phyloP scores from a whole-genome alignment of 2,329 filamentous ascomycete species.

The Grosmannia serpens region DNA sequence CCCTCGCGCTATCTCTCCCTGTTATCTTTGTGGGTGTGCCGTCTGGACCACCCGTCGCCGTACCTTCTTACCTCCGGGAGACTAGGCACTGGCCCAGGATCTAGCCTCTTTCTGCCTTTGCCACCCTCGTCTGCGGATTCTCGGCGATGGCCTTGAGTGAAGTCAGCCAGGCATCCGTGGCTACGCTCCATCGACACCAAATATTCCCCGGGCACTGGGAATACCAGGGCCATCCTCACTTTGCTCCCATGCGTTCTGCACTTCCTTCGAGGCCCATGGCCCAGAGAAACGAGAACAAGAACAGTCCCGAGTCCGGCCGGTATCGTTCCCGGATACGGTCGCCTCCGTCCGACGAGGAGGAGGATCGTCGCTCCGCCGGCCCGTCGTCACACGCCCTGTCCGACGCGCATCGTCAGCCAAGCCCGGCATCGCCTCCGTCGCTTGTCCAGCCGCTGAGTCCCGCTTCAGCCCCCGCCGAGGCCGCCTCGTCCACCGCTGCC shows the following conservation, averaged over 20 bases:
- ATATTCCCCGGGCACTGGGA: neutral
- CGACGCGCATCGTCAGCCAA: constrained; percentile 3
- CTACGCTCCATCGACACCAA: constrained; percentile 6
- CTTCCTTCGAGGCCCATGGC: constrained; percentile 16
- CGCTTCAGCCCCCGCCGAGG: constrained; percentile 8
- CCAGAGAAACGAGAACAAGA: constrained; percentile 7
- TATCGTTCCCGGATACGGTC: constrained; percentile 11
- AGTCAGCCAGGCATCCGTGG: constrained; percentile 11
- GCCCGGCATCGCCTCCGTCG: constrained; percentile 3
- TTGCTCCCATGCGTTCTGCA: constrained; percentile 12
- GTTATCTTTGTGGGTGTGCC: too few relatives aligned
- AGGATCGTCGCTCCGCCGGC: constrained; percentile 6
- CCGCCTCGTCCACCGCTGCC: neutral
- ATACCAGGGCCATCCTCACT: neutral
- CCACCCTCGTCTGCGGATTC: neutral
- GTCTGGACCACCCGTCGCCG: neutral
- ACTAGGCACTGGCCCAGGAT: neutral
- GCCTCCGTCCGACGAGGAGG: constrained; percentile 14
- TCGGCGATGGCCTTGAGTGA: constrained; percentile 14
- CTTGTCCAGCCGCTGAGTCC: constrained; percentile 11
- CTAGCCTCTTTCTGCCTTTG: neutral
- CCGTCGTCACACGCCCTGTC: neutral
- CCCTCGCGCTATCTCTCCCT: too few relatives aligned
- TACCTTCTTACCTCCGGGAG: neutral
- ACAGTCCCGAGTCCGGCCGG: constrained; percentile 3